Evolutionary conservation across 139 green algal genomes (phyloP).

Genomic region (Gonium pectorale): DNA sequence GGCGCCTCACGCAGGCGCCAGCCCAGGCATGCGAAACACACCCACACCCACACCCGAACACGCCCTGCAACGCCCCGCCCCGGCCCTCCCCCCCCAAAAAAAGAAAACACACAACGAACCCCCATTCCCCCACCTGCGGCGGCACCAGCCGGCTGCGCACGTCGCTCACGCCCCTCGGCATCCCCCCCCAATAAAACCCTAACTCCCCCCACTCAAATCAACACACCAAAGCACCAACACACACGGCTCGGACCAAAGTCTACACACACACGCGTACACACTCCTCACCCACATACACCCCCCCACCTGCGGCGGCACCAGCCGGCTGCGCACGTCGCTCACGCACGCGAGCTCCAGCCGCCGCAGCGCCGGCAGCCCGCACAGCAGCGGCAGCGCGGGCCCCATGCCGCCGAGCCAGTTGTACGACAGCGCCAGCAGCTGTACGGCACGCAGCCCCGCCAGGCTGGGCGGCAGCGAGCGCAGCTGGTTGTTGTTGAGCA

Average conservation of each 20-base stretch:
- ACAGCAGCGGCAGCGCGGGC: constrained; percentile 21
- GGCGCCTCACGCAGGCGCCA: too few species aligned
- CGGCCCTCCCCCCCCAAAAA: too few species aligned
- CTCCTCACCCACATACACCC: not conserved
- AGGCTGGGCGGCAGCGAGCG: constrained; percentile 1
- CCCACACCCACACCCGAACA: too few species aligned
- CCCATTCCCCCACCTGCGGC: constrained; percentile 10
- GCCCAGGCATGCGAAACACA: too few species aligned
- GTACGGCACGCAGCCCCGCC: not conserved
- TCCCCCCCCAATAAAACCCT: too few species aligned
- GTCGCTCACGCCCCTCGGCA: constrained; percentile 37
- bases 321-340: constrained; percentile 30
- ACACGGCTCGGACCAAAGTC: too few species aligned
- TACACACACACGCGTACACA: too few species aligned
- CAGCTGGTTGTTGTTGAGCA: constrained; percentile 40
- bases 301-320: constrained; percentile 31
- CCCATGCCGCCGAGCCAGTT: constrained; percentile 36
- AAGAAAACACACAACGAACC: not conserved
- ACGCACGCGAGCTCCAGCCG: constrained; percentile 39
- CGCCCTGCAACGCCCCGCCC: too few species aligned
- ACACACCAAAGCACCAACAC: too few species aligned
- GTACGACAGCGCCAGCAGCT: constrained; percentile 24
- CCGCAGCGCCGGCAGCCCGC: constrained; percentile 8
- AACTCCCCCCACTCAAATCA: too few species aligned
- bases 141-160: constrained; percentile 31